A percentile compares a stretch with the other conserved stretches of the same genome.
Evolutionary conservation across 2,329 filamentous ascomycete genomes (phyloP).

Genomic region (Penicillium sclerotigenum): DNA sequence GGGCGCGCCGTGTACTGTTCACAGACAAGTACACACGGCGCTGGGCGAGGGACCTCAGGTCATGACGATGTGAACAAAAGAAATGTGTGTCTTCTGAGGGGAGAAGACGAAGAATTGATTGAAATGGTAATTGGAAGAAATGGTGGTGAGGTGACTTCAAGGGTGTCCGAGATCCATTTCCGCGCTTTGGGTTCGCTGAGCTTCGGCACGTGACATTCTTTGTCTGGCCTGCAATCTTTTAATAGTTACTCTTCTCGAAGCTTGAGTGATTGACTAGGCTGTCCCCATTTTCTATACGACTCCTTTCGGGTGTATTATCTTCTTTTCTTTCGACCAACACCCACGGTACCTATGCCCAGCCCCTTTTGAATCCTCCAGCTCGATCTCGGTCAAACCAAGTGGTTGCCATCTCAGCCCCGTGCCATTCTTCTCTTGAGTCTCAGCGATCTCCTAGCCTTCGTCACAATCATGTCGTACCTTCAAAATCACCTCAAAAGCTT

Average conservation of each 20-base stretch:
- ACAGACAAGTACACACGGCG: constrained; percentile 24
- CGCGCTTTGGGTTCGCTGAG: constrained; percentile 16
- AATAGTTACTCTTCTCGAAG: not conserved
- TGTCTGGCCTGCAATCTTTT: constrained; percentile 6
- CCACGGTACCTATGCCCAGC: constrained; percentile 1
- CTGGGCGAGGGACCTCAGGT: constrained; percentile 12
- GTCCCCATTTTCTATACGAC: not conserved
- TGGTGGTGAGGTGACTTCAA: constrained; percentile 8
- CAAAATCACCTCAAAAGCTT: constrained; percentile 64
- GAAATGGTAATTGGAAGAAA: constrained; percentile 5
- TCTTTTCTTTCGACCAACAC: not conserved
- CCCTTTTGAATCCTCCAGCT: constrained; percentile 5
- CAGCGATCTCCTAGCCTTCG: not conserved
- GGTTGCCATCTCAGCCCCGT: not conserved
- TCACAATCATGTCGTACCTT: constrained; percentile 59
- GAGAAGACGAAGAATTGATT: constrained; percentile 1
- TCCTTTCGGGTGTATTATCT: not conserved
- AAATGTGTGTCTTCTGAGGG: not conserved
- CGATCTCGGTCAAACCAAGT: constrained; percentile 2
- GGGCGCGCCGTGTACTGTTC: constrained; percentile 20
- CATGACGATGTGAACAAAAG: constrained; percentile 18
- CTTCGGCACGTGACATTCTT: constrained; percentile 14
- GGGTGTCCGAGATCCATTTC: constrained; percentile 11
- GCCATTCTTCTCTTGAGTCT: constrained; percentile 4
- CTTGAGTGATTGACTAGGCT: not conserved